Base-by-base conservation (phyloP, 345 rosid species). In the Populus euphratica region DNA sequence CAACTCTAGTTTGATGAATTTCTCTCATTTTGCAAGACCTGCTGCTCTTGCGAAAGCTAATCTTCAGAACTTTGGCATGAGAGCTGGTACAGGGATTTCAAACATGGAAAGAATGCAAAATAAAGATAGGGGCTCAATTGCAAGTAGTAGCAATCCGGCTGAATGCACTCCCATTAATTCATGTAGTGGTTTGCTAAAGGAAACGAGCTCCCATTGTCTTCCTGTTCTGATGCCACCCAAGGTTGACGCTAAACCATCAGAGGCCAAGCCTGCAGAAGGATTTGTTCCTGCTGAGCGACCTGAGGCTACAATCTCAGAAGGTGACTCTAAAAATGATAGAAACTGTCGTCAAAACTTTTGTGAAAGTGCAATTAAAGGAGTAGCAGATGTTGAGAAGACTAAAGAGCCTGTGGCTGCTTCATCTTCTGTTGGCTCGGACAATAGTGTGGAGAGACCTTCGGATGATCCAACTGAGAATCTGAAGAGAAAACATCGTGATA, bases 381-480 rank as follows among this genome's bases (percentile, higher is more conserved):
- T 73, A 11, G 83, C 69, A 20, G 90, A 83, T 35, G 70, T 85
- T 81, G 97, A 89, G 78, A 91, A 86, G 88, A 85, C 67, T 65
- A 43, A 49, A 27, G 91, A 85, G 75, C 86, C 85, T 70, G 81
- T 84, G 2, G 90, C 81, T 78, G 90, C 85, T 54, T 81, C 92
- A 78, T 92, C 97, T 75, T 92, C 97, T 17, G 92, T 91, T 82
- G 88, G 93, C 78, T 91, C 97, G n/a, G 94, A 88, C 73, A 91
- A 88, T 78, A 87, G 90, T 68, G 78, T 81, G 14, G 94, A 88
- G 81, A 88, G 88, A 50, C 83, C 73, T 78, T 87, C 89, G 2
- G 92, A 90, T 78, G 89, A 88, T 56, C 91, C 83, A 25, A 66
- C 81, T 3, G 81, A 73, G 79, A 79, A 83, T 86, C 74, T 88